phyloP scores from a whole-genome alignment of 2,329 filamentous ascomycete species.

The Diaporthe citrichinensis region DNA sequence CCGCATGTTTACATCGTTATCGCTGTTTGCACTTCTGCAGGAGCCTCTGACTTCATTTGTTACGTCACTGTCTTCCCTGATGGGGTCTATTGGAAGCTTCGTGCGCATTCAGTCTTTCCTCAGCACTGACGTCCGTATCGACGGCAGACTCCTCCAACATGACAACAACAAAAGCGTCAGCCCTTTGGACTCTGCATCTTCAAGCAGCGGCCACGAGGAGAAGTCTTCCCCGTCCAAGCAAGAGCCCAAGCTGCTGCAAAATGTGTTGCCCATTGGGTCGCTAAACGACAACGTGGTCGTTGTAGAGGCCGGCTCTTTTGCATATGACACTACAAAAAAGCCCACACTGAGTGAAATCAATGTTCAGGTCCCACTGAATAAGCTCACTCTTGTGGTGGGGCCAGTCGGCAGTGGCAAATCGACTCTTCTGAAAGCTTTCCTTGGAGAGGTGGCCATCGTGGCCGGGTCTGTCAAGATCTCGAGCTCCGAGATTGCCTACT shows the following conservation, averaged over 20 bases:
- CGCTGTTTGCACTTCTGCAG: constrained; percentile 13
- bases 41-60: constrained; percentile 16
- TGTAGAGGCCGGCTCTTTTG: constrained; percentile 1
- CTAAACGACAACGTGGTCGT: background rate
- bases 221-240: background rate
- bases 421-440: constrained; percentile 43
- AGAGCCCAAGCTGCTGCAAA: background rate
- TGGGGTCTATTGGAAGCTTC: constrained; percentile 13
- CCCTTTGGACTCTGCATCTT: background rate
- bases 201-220: constrained; percentile 1
- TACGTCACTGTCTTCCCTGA: constrained; percentile 3
- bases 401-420: constrained; percentile 47
- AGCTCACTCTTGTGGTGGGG: constrained; percentile 37
- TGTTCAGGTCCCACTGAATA: background rate
- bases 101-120: constrained; percentile 21
- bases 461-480: constrained; percentile 36
- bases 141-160: background rate
- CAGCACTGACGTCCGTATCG: background rate
- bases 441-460: constrained; percentile 42
- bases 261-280: background rate
- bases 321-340: background rate
- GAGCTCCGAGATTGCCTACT: constrained; percentile 41
- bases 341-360: background rate
- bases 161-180: background rate
- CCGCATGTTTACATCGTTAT: constrained; percentile 2